Base-by-base conservation (phyloP, 768 basidiomycete species). In the Daedaleopsis nitida region DNA sequence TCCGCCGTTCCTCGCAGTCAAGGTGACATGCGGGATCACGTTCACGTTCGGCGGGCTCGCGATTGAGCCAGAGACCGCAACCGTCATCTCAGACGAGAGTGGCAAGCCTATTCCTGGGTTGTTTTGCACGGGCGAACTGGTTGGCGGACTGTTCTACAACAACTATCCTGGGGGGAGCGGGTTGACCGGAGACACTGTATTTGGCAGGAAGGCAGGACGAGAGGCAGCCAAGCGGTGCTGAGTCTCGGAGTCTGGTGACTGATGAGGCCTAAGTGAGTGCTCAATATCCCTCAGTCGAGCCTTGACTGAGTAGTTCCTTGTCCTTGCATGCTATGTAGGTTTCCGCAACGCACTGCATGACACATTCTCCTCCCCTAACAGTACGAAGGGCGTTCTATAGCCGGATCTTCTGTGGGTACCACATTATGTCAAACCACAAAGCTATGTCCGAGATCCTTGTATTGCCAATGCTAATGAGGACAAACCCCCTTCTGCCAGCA, bases 81-180 rank as follows among this genome's bases (percentile, higher is more conserved):
- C 71, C 1, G 86, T 89, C 7, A 51, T 87, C 1, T 78, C 77
- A 0, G 76, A 77, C 27, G 66, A 69, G 52, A 78, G 72, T 1
- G 78, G 77, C 11, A 65, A 69, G 16, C 66, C 70, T 12, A 85
- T 89, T 38, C 70, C 65, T 9, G 86, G 88, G 2, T 68, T 90
- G 42, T 88, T 84, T 69, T 86, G 84, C 65, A 77, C 86, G 1
- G 88, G 88, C 14, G 88, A 89, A 71, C 84, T 89, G 80, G 82
- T 88, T 0, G 86, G 87, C 5, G 83, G 81, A 12, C 66, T 89
- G 51, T 89, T 85, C 66, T 84, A 82, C 62, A 71, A 74, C 23
- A 89, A 89, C 66, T 90, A 89, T 67, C 88, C 88, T 0, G 87
- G 87, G 3, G 86, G 87, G 16, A 86, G 85, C 65, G 87, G 87